phyloP scores from a whole-genome alignment of 1,139 yeast genomes.

The Nakaseomyces kungkrabaensis region DNA sequence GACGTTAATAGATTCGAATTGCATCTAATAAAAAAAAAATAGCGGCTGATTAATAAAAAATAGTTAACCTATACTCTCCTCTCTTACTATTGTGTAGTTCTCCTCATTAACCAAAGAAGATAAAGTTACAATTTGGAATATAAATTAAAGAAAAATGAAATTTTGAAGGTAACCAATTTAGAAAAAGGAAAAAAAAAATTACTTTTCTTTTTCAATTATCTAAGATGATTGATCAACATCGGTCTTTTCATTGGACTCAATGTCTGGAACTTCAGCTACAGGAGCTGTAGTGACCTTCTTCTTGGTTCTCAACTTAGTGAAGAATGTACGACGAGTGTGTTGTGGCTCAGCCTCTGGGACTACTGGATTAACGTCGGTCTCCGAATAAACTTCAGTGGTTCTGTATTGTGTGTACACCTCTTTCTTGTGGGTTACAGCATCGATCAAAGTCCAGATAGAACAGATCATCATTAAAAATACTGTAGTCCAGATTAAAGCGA shows the following conservation, averaged over 20 bases:
- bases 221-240: neutral
- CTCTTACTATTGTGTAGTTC: neutral
- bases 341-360: neutral
- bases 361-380: constrained; percentile 2
- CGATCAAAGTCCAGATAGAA: constrained; percentile 19
- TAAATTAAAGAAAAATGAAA: neutral
- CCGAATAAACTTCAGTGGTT: constrained; percentile 1
- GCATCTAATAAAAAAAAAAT: neutral
- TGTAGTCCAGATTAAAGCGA: constrained; percentile 59
- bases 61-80: constrained; percentile 1
- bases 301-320: constrained; percentile 10
- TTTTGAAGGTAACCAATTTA: neutral
- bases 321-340: constrained; percentile 5
- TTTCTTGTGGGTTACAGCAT: constrained; percentile 6
- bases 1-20: neutral
- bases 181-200: neutral
- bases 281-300: constrained; percentile 6
- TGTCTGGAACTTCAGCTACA: constrained; percentile 4
- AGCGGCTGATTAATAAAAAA: neutral
- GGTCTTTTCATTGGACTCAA: constrained; percentile 5
- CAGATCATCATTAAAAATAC: constrained; percentile 38
- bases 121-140: constrained; percentile 2
- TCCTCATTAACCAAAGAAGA: neutral
- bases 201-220: neutral
- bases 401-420: neutral